Evolutionary conservation across 139 green algal species (phyloP), one percentile per base, ranked within the genome.

Genomic region (Volvox africanus): DNA sequence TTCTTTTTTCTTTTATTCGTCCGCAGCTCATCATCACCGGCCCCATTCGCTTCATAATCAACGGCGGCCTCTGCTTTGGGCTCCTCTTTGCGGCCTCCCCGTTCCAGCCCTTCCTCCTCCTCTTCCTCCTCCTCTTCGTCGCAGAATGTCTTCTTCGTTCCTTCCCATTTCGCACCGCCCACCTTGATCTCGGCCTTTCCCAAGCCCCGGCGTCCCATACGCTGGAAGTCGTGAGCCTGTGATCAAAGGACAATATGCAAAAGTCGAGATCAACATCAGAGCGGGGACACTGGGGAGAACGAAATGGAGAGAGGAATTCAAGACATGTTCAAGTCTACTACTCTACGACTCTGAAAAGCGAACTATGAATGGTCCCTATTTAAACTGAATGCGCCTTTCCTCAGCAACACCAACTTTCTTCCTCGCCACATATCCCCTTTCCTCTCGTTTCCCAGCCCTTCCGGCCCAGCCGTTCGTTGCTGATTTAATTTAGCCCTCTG

Each of bases 111-210:
- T 16, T 76, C 76, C 16, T 68, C 76, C 33, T 79, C 87, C 35
- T 75, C 91, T 14, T 85, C 88, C 81, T 94, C 88, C 5, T 88
- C 92, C 12, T 87, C 93, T 0, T 94, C 92, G 16, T 97, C 95
- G 11, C 94, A 94, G 93, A 98, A 97, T 0, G 91, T 95, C 11
- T 92, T 95, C 82, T 96, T 97, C 22, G 92, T 96, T 26, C 97
- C 97, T 71, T 95, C 81, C 97, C 97, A 98, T 67, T 95, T 96
- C 26, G 93, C 94, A 22, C 96, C 96, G 76, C 77, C 94, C 36
- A 96, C 93, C 91, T 96, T 95, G 28, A 95, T 91, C 17, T 75
- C 87, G 32, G 80, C 91, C 89, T 94, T 93, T 32, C 93, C 94
- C 37, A 96, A 65, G 0, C 94, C 94, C 3, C 79, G 77, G 26